Percentiles rank a stretch among this genome's conserved stretches.
phyloP scores from a whole-genome alignment of 164 flowering plant genomes.

The Berberis vulgaris region DNA sequence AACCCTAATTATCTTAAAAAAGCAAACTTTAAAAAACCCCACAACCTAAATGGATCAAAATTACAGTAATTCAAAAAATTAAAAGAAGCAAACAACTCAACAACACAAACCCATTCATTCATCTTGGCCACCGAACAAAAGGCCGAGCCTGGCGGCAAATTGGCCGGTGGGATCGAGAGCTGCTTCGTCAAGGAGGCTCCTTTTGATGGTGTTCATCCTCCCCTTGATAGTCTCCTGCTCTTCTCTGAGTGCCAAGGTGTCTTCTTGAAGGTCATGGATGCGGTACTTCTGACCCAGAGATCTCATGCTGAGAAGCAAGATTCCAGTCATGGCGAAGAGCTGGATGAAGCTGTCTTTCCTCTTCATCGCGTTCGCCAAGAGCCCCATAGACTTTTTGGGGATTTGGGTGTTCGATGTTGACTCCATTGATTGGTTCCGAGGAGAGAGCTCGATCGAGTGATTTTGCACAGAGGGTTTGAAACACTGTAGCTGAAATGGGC shows the following conservation, averaged over 20 bases:
- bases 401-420: constrained; percentile 19
- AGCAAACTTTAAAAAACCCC: too few species aligned
- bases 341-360: constrained; percentile 66
- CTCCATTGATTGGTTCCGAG: constrained; percentile 14
- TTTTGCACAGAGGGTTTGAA: neutral
- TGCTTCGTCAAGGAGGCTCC: constrained; percentile 59
- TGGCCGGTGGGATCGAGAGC: constrained; percentile 59
- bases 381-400: constrained; percentile 30
- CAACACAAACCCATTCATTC: neutral
- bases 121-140: constrained; percentile 45
- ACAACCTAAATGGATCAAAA: neutral
- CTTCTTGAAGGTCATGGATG: constrained; percentile 56
- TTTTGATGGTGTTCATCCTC: constrained; percentile 54
- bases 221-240: constrained; percentile 49
- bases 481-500: neutral
- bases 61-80: neutral
- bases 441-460: neutral
- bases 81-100: neutral
- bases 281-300: constrained; percentile 85
- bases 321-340: constrained; percentile 66
- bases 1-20: too few species aligned
- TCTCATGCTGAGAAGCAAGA: constrained; percentile 57
- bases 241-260: constrained; percentile 45
- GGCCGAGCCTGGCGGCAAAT: constrained; percentile 61
- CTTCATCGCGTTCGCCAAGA: constrained; percentile 45